Evolutionary conservation across 352 stramenopile species (phyloP), one percentile per base, ranked within the genome.

Genomic region (Globisporangium mamillatum): DNA sequence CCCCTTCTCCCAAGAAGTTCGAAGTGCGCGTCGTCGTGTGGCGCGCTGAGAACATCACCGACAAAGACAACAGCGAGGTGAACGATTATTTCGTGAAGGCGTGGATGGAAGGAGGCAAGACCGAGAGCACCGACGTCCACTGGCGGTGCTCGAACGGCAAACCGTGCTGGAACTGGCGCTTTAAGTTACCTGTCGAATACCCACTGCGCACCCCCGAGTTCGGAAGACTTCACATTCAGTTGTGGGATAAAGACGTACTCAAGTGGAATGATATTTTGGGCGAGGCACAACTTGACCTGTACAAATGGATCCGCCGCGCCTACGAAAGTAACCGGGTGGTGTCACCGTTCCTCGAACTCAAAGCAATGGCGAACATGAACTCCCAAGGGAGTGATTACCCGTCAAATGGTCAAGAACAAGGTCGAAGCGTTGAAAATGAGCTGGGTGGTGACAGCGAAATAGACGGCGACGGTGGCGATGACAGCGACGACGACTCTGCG

Each of bases 221-320:
- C 59, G 88, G 82, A 1, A 88, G 94, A 2, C 80, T 98, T 38
- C 88, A 97, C 63, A 71, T 98, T 14, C 92, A 98, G 68, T 73
- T 98, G 9, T 98, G 94, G 94, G 92, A 98, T 67, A 93, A 96
- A 64, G 94, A 98, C 67, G 66, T 98, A 6, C 68, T 97, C 50
- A 98, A 98, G 69, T 97, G 86, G 84, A 97, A 96, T 63, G 92
- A 98, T 65, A 74, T 96, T 24, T 80, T 98, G 25, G 93, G 88
- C 2, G 91, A 97, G 54, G 82, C 85, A 0, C 82, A 95, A 46
- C 46, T 97, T 4, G 85, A 96, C 66, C 53, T 97, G n/a, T 93
- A 93, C 70, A 92, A 88, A 36, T 94, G 86, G 82, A 68, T 96
- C 10, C 77, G 88, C 8, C 77, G 75, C 14, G 79, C 82, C 4